Conservation (phyloP, 768 basidiomycete genomes). For the Pleurotus cornucopiae region DNA sequence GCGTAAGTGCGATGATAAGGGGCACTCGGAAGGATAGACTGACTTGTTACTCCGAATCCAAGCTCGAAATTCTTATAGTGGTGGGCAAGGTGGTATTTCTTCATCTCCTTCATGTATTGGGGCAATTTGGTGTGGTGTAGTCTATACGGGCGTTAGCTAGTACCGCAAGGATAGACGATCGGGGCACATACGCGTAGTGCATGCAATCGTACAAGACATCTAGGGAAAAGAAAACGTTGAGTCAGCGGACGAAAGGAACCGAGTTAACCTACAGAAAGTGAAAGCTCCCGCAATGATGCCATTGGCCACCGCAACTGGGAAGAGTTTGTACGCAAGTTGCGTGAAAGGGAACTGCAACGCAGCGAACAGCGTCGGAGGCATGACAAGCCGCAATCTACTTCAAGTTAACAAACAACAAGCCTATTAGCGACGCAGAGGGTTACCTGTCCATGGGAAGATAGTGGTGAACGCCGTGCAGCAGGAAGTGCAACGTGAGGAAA, state of each 20-base stretch:
- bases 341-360: conserved; percentile 83
- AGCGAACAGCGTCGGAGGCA: conserved; percentile 88
- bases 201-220: conserved; percentile 84
- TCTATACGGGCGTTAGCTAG: conserved; percentile 26
- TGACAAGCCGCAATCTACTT: conserved; percentile 82
- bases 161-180: not conserved
- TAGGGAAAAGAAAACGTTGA: conserved; percentile 22
- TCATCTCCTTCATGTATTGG: conserved; percentile 85
- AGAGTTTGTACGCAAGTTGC: conserved; percentile 71
- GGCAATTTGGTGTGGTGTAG: conserved; percentile 87
- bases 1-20: not conserved
- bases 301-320: conserved; percentile 84
- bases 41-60: conserved; percentile 94
- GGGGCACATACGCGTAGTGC: conserved; percentile 79
- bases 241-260: not conserved
- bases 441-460: conserved; percentile 96
- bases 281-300: conserved; percentile 86
- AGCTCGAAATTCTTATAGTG: conserved; percentile 99
- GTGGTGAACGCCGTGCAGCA: conserved; percentile 94
- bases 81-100: conserved; percentile 96
- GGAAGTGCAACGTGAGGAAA: conserved; percentile 85
- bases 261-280: conserved; percentile 56
- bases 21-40: conserved; percentile 18
- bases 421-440: not conserved
- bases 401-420: too few species aligned